Conservation (phyloP, 2,329 filamentous ascomycete genomes). For the Arthroderma uncinatum region DNA sequence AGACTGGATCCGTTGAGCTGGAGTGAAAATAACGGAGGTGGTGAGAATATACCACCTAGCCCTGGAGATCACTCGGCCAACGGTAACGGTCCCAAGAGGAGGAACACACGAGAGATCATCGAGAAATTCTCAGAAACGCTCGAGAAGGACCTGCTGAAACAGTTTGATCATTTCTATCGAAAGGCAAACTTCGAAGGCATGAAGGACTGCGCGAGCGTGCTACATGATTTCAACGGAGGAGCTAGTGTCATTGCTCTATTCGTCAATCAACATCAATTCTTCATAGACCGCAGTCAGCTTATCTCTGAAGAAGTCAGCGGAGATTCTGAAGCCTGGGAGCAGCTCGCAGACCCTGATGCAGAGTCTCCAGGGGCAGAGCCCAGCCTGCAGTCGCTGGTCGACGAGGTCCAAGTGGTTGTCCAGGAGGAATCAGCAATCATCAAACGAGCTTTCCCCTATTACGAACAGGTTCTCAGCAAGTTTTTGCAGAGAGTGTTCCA, state of each 20-base stretch:
- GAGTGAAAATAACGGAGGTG: constrained; percentile 42
- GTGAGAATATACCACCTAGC: constrained; percentile 34
- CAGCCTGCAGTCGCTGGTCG: constrained; percentile 79
- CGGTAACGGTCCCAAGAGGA: constrained; percentile 38
- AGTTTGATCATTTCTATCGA: constrained; percentile 95
- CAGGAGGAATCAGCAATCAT: constrained; percentile 97
- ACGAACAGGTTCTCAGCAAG: constrained; percentile 83
- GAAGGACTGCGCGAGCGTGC: constrained; percentile 88
- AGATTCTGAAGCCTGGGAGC: constrained; percentile 61
- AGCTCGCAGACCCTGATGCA: constrained; percentile 83
- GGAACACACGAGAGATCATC: constrained; percentile 72
- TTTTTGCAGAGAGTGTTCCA: constrained; percentile 96
- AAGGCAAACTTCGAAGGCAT: constrained; percentile 95
- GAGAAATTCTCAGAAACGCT: constrained; percentile 95
- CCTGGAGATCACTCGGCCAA: constrained; percentile 28
- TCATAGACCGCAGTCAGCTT: constrained; percentile 89
- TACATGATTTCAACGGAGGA: constrained; percentile 92
- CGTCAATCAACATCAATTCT: constrained; percentile 98
- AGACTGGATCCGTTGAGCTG: constrained; percentile 70
- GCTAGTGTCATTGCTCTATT: constrained; percentile 91
- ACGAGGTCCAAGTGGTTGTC: constrained; percentile 90
- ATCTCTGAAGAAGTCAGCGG: constrained; percentile 67
- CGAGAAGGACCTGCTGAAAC: constrained; percentile 87
- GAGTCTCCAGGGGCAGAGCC: constrained; percentile 86
- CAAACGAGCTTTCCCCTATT: constrained; percentile 89